Base-by-base conservation (phyloP, 805 yeast species). In the Saccharomycopsis sp. region DNA sequence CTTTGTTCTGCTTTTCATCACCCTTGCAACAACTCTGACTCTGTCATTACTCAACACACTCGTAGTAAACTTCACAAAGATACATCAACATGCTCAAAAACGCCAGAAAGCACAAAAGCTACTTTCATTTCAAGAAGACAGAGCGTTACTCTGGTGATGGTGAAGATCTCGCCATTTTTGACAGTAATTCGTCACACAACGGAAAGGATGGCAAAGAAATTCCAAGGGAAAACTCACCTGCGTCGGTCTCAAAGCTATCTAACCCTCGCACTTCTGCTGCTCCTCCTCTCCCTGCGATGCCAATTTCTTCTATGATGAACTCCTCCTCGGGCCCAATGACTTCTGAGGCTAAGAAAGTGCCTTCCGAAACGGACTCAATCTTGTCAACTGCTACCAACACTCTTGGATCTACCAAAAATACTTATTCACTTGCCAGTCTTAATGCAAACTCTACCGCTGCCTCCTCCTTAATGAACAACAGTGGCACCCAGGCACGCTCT, bases 91-190 rank as follows among this genome's bases (percentile, higher is more conserved):
- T 44, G 48, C 48, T 44, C 21, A 44, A 18, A 44, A 44, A 44
- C 48, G 48, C 48, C 7, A 44, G 48, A 44, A 44, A 44, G 16
- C 48, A 44, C 16, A 44, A 44, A 44, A 44, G 48, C 21, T 44
- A 44, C 21, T 44, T 44, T 12, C 48, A 44, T 12, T 44, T 44
- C 48, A 44, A 44, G 48, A 44, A 44, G 21, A 44, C 48, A 7
- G 48, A 44, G 16, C 18, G 48, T 7, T 44, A 44, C 21, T 12
- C 48, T 12, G 48, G 48, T 18, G 21, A 44, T 16, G 37, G n/a
- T n/a, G 44, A 37, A 37, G 44, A 44, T 18, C 48, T 44, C 48
- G 16, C 48, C 21, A 20, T 18, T 44, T 7, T 44, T 44, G 48
- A 44, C 7, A 44, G 48, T 12, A 44, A 44, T 12, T 16, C 48